Conservation (phyloP, 371 early-diverging fungal species). For the Actinomucor elegans region DNA sequence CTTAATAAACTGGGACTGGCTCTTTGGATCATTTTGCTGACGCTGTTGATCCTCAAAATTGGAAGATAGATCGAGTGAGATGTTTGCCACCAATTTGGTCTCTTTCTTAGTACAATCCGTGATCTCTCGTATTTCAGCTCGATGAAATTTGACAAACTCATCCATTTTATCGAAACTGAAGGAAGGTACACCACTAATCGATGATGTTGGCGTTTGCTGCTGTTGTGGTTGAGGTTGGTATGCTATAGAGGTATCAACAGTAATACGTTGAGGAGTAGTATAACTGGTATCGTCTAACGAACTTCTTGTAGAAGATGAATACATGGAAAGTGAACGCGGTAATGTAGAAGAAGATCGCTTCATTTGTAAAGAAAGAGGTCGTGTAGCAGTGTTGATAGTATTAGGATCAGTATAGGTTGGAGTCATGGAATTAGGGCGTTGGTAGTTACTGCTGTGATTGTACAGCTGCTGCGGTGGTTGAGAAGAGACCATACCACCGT, state of each 20-base stretch:
- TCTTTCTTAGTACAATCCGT: constrained; percentile 81
- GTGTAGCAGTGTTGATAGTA: neutral
- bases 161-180: constrained; percentile 53
- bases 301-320: constrained; percentile 14
- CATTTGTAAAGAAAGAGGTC: constrained; percentile 21
- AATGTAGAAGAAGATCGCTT: constrained; percentile 3
- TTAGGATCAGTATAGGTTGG: neutral
- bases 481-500: neutral
- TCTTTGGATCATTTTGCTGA: constrained; percentile 3
- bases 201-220: constrained; percentile 1
- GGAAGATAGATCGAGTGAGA: constrained; percentile 53
- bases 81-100: constrained; percentile 75
- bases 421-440: constrained; percentile 14
- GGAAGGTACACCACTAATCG: constrained; percentile 12
- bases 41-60: constrained; percentile 11
- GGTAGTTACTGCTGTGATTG: neutral
- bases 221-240: neutral
- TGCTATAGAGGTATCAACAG: neutral
- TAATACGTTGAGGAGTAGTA: too few species aligned
- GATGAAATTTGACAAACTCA: constrained; percentile 75
- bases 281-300: neutral
- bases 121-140: constrained; percentile 77
- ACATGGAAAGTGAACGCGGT: constrained; percentile 22
- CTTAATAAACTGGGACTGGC: constrained; percentile 26
- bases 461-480: neutral